phyloP scores from a whole-genome alignment of 2,329 filamentous ascomycete species.

The Aquanectria penicillioides region DNA sequence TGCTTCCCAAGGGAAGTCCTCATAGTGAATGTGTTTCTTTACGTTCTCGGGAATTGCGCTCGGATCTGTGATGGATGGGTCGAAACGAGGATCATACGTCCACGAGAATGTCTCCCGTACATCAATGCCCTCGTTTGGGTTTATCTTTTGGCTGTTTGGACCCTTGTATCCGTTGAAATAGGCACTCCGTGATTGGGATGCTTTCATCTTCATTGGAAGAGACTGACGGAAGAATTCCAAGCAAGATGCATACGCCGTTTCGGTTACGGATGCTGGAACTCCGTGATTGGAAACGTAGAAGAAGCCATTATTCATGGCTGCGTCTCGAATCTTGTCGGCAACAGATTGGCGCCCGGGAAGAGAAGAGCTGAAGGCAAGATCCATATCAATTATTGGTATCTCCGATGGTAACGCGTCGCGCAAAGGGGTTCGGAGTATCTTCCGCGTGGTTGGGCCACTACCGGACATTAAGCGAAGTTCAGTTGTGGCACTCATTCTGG shows the following conservation, averaged over 20 bases:
- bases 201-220: not conserved
- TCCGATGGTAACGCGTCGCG: slow-evolving; percentile 6
- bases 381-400: slow-evolving; percentile 11
- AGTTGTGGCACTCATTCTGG: no score
- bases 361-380: not conserved
- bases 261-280: not conserved
- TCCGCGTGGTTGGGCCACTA: not conserved
- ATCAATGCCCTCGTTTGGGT: not conserved
- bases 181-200: not conserved
- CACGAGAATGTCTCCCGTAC: slow-evolving; percentile 5
- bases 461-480: not conserved
- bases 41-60: not conserved
- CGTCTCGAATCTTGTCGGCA: not conserved
- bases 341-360: not conserved
- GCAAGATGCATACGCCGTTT: not conserved
- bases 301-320: slow-evolving; percentile 4
- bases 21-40: not conserved
- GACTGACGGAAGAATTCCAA: slow-evolving; percentile 7
- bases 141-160: not conserved
- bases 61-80: not conserved
- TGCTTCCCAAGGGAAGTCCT: not conserved
- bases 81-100: not conserved
- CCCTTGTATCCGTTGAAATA: slow-evolving; percentile 6
- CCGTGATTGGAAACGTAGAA: slow-evolving; percentile 11
- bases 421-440: not conserved